phyloP scores from a whole-genome alignment of 176 grass and related monocot genomes.

The Sorghum bicolor region DNA sequence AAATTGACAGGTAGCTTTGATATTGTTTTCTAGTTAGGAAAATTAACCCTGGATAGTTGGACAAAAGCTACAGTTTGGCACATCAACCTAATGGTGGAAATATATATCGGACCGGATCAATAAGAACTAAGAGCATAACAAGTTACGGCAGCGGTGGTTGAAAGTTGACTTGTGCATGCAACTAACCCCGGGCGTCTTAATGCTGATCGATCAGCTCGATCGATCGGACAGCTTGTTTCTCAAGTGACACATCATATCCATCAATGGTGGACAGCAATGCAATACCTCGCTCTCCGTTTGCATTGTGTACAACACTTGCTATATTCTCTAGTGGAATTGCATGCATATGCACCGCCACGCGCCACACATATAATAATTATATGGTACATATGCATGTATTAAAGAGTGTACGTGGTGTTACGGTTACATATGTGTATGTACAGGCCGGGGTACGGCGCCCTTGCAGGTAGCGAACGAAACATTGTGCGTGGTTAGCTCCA shows the following conservation, averaged over 20 bases:
- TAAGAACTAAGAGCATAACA: not conserved
- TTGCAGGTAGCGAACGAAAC: not conserved
- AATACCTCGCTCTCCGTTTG: not conserved
- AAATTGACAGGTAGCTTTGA: not conserved
- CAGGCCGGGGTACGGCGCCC: not conserved
- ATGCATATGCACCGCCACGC: not conserved
- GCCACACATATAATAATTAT: not conserved
- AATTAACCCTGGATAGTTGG: not conserved
- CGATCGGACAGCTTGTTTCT: conserved; percentile 14
- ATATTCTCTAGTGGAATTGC: conserved; percentile 37
- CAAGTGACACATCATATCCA: not conserved
- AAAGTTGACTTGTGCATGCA: conserved; percentile 43
- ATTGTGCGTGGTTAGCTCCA: not conserved
- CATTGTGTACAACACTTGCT: not conserved
- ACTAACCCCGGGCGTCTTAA: conserved; percentile 44
- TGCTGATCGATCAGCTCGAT: conserved; percentile 29
- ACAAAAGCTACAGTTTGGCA: conserved; percentile 12
- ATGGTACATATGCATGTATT: not conserved
- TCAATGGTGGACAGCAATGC: conserved; percentile 18
- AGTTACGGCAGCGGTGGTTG: conserved; percentile 47
- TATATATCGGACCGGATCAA: conserved; percentile 2
- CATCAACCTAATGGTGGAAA: conserved; percentile 38
- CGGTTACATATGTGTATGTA: not conserved
- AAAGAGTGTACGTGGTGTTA: conserved; percentile 17
- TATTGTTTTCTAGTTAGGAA: not conserved